Evolutionary conservation across 495 filamentous ascomycete genomes (phyloP).

Genomic region (Talaromyces adpressus): DNA sequence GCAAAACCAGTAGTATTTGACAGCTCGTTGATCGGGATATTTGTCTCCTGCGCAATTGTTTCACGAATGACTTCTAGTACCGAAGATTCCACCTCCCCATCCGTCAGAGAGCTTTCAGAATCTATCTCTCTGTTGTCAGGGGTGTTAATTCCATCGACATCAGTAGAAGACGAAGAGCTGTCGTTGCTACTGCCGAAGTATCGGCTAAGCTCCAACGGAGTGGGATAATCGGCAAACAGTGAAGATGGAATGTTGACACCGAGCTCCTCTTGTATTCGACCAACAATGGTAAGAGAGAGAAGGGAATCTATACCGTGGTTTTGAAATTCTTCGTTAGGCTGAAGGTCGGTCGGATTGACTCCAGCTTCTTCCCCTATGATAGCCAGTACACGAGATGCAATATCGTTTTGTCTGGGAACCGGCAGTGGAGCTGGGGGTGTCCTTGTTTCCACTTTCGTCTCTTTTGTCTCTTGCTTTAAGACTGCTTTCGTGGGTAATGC

Average conservation of each 20-base stretch:
- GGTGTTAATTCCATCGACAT: neutral
- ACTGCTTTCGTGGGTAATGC: neutral
- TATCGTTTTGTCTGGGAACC: neutral
- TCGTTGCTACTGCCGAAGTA: neutral
- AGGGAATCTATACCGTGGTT: conserved; percentile 41
- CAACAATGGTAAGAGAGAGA: conserved; percentile 31
- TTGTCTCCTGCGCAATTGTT: conserved; percentile 61
- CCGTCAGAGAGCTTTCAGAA: neutral
- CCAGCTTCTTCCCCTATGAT: neutral
- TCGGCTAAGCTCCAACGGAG: conserved; percentile 43
- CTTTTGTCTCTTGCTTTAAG: neutral
- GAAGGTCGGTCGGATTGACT: neutral
- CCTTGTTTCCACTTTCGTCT: neutral
- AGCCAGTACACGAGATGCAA: neutral
- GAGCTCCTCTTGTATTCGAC: conserved; percentile 28
- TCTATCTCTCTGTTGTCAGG: neutral
- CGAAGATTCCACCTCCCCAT: conserved; percentile 1
- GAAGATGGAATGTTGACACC: conserved; percentile 30
- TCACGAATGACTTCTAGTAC: conserved; percentile 40
- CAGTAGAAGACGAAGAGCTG: neutral
- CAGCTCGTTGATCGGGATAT: conserved; percentile 55
- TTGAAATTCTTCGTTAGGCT: neutral
- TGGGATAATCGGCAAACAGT: conserved; percentile 43
- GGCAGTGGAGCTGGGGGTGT: neutral
- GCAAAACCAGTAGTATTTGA: conserved; percentile 42